Evolutionary conservation across 495 filamentous ascomycete species (phyloP), one percentile per base, ranked within the genome.

Genomic region (Xylaria telfairii): DNA sequence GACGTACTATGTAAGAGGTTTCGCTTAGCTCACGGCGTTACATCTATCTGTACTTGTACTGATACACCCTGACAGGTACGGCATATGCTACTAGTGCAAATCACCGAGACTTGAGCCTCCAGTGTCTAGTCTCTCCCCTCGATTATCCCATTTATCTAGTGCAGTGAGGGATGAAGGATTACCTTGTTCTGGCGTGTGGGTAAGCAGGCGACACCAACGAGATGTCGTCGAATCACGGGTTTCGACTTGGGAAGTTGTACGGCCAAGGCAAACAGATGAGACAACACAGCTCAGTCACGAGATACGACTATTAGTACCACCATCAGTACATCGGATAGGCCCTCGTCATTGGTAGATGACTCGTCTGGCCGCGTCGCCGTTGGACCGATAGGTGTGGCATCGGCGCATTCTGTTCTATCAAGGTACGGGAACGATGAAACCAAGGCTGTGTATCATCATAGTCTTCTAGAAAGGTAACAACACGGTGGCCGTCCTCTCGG

Each of bases 361-460:
- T 67, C 65, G 47, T 37, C 32, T 57, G 39, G 65, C 46, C 57
- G 30, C 67, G 67, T 62, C 19, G 56, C 57, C 13, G 66, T 68
- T 60, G 56, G 66, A 51, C 57, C 12, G 8, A 3, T 2, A 26
- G 32, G 24, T 32, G 61, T 46, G 42, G 61, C 13, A 64, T 47
- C 1, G 26, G 61, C 30, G 61, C 39, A 24, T 26, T 47, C 6
- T 21, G 59, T 44, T 62, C 34, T 21, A 41, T 41, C 59, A 10
- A 17, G 51, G 51, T 26, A 44, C 60, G 21, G 46, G 60, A 63
- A 30, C 60, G 41, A 63, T 42, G 42, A 49, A 49, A 42, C 42
- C 24, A 65, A 65, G 44, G 61, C 61, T 19, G 13, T 30, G 32
- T 24, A 51, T 65, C 13, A 3, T 53, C 17, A 13, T 51, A 17